Conservation (phyloP, 129 eudicot genomes). For the Flaveria robusta region DNA sequence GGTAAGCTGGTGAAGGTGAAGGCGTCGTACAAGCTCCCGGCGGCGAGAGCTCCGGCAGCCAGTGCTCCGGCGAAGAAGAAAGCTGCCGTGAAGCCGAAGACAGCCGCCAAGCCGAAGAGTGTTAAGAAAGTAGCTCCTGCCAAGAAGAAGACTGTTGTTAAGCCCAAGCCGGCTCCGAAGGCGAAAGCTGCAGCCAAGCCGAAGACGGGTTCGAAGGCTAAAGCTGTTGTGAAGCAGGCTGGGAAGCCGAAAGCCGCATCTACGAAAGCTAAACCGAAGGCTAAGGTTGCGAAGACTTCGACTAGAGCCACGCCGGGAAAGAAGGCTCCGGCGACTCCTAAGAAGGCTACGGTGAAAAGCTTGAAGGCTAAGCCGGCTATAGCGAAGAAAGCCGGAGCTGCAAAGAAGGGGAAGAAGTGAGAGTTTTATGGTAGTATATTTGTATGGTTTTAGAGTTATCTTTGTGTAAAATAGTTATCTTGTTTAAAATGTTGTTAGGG, state of each 20-base stretch:
- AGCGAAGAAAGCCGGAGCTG: slow-evolving; percentile 29
- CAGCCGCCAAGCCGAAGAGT: slow-evolving; percentile 20
- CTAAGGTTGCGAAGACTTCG: slow-evolving; percentile 38
- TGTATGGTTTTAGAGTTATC: slow-evolving; percentile 23
- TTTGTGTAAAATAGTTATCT: slow-evolving; percentile 44
- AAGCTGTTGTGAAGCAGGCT: slow-evolving; percentile 23
- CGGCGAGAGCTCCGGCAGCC: slow-evolving; percentile 30
- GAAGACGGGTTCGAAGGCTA: slow-evolving; percentile 30
- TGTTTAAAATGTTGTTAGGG: slow-evolving; percentile 45
- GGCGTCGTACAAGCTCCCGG: slow-evolving; percentile 55
- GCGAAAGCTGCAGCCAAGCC: slow-evolving; percentile 44
- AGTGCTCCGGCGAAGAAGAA: slow-evolving; percentile 32
- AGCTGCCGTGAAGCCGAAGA: slow-evolving; percentile 32
- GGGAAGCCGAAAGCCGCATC: not conserved
- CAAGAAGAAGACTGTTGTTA: slow-evolving; percentile 37
- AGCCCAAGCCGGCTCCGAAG: slow-evolving; percentile 40
- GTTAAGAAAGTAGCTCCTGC: slow-evolving; percentile 13
- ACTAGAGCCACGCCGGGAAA: slow-evolving; percentile 53
- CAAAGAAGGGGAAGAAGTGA: slow-evolving; percentile 38
- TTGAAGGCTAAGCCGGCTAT: slow-evolving; percentile 38
- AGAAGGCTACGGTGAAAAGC: slow-evolving; percentile 40
- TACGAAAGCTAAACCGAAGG: slow-evolving; percentile 11
- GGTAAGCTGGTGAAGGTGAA: slow-evolving; percentile 63
- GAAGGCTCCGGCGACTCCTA: slow-evolving; percentile 36
- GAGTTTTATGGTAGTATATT: not conserved